phyloP scores from a whole-genome alignment of 2,329 filamentous ascomycete genomes.

The Septoria linicola region DNA sequence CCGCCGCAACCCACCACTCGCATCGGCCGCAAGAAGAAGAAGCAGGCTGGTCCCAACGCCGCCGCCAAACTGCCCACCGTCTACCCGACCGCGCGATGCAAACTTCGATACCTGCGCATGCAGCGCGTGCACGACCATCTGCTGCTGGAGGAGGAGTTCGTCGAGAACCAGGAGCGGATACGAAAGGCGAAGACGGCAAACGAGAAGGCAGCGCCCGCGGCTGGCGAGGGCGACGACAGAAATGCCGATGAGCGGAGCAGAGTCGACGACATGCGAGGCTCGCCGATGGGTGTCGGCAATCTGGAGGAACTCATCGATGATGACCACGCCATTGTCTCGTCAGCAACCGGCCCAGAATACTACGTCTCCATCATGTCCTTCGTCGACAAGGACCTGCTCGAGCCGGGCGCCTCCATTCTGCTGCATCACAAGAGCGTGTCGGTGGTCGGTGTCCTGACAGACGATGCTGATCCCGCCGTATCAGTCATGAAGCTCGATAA shows the following conservation, averaged over 20 bases:
- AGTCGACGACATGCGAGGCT: constrained; percentile 97
- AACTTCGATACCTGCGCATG: constrained; percentile 94
- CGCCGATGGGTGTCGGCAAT: constrained; percentile 96
- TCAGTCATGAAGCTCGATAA: constrained; percentile 99
- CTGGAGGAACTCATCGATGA: constrained; percentile 99
- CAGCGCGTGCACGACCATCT: constrained; percentile 98
- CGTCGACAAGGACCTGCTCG: constrained; percentile 95
- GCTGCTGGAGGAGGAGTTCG: constrained; percentile 94
- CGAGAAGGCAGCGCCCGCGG: constrained; percentile 57
- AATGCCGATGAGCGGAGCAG: constrained; percentile 92
- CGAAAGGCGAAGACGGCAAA: constrained; percentile 87
- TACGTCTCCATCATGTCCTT: constrained; percentile 99
- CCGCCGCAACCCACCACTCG: constrained; percentile 95
- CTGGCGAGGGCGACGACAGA: constrained; percentile 76
- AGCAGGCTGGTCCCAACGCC: constrained; percentile 85
- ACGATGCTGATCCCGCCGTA: constrained; percentile 91
- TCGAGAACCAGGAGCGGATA: constrained; percentile 96
- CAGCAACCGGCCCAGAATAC: constrained; percentile 95
- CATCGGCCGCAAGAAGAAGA: constrained; percentile 98
- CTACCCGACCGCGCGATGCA: constrained; percentile 95
- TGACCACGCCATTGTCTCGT: constrained; percentile 97
- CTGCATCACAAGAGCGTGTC: constrained; percentile 97
- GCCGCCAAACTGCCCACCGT: constrained; percentile 92
- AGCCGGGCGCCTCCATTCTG: constrained; percentile 91
- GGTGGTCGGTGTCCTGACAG: constrained; percentile 93